A percentile compares a stretch with the other conserved stretches of the same genome.
Conservation (phyloP, 2,329 filamentous ascomycete species). For the Arthrobotrys megalospora region DNA sequence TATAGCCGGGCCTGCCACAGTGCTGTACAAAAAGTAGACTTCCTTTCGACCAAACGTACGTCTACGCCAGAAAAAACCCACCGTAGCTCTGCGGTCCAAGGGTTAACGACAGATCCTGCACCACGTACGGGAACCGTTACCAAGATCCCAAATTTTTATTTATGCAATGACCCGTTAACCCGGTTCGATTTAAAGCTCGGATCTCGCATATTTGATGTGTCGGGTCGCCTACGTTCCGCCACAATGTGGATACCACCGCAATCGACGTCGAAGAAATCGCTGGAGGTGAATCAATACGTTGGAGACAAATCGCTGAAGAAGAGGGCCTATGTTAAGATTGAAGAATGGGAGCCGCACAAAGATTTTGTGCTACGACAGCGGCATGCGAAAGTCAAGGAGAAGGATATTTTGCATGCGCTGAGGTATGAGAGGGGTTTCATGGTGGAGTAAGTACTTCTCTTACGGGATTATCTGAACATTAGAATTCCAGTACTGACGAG, state of each 20-base stretch:
- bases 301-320: conserved; percentile 35
- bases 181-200: not conserved
- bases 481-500: not conserved
- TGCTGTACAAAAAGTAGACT: conserved; percentile 27
- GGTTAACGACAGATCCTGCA: conserved; percentile 1
- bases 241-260: conserved; percentile 39
- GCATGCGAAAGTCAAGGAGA: conserved; percentile 53
- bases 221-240: conserved; percentile 5
- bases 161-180: conserved; percentile 6
- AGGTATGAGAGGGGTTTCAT: conserved; percentile 50
- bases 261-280: conserved; percentile 11
- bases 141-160: not conserved
- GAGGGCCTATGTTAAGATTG: conserved; percentile 54
- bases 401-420: conserved; percentile 50
- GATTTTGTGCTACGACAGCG: conserved; percentile 53
- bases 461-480: not conserved
- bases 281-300: conserved; percentile 26
- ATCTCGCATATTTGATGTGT: conserved; percentile 27
- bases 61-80: conserved; percentile 3
- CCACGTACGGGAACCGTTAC: not conserved
- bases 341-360: conserved; percentile 60
- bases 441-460: conserved; percentile 40
- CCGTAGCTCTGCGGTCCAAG: conserved; percentile 23
- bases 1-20: not conserved
- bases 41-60: conserved; percentile 10